Evolutionary conservation across 2,329 filamentous ascomycete genomes (phyloP), one percentile per base, ranked within the genome.

Genomic region (Xylaria digitata): DNA sequence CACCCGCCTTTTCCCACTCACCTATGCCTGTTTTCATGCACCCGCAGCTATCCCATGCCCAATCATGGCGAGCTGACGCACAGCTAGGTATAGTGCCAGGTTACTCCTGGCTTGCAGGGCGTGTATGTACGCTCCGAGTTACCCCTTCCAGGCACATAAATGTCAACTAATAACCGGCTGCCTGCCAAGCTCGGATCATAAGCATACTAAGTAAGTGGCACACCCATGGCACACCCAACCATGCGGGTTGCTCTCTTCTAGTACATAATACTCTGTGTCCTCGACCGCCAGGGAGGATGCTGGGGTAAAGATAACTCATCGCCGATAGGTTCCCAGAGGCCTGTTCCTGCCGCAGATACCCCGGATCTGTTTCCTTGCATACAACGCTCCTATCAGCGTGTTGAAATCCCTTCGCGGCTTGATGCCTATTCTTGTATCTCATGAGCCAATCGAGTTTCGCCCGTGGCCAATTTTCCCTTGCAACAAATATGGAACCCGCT

Each of bases 341-440:
- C 6, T 54, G 49, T 59, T 37, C 48, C 23, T 43, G 57, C 19
- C 45, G 57, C 40, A 60, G 19, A 19, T 46, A 42, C 55, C 65
- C 65, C 65, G 42, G 61, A 66, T 64, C 37, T 23, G 49, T 54
- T 55, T 59, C 30, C 48, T 43, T 13, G 48, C 55, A 54, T 54
- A 54, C 37, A 21, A 40, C 19, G 6, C 42, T 53, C 34, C 32
- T 23, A 17, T 49, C 23, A 23, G 52, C 8, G 17, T 23, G n/a
- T 56, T 32, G 30, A 9, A 40, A 50, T 34, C 37, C 26, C 45
- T 32, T 46, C 53, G 19, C 19, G 17, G 43, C 21, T 42, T 43
- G 34, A 63, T 34, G 37, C 43, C 21, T 42, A 32, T 53, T 50
- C n/a, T 49, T 13, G 15, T 40, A 13, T 11, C 60, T 56, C 15